Conservation (phyloP, 202 grass and related monocot genomes). For the Carex arenaria region DNA sequence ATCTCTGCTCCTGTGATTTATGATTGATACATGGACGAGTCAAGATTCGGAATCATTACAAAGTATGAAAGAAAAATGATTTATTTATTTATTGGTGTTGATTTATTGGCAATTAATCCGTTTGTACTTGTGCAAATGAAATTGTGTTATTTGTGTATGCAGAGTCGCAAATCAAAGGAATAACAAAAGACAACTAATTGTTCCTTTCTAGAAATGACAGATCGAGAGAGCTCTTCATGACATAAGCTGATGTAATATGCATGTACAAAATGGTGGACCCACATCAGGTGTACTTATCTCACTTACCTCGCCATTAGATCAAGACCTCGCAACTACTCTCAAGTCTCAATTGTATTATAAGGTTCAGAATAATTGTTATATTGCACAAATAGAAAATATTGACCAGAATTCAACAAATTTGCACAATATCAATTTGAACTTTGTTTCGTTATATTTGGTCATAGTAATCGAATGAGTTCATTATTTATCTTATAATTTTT, state of each 20-base stretch:
- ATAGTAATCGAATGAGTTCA: background rate
- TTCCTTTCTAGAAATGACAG: background rate
- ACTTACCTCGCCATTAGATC: slow-evolving; percentile 17
- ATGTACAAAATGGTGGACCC: background rate
- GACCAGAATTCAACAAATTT: background rate
- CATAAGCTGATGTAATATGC: slow-evolving; percentile 1
- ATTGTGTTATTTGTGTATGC: background rate
- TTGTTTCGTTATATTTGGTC: background rate
- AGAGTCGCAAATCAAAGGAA: background rate
- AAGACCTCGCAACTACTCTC: slow-evolving; percentile 27
- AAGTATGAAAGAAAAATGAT: background rate
- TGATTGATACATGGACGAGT: background rate
- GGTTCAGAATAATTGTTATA: background rate
- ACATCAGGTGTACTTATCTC: slow-evolving; percentile 19
- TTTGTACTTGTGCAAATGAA: background rate
- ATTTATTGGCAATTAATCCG: background rate
- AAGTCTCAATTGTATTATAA: background rate
- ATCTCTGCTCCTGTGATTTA: background rate
- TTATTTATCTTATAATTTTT: background rate
- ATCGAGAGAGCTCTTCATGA: background rate
- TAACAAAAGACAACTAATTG: background rate
- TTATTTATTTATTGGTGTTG: background rate
- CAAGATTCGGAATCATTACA: background rate
- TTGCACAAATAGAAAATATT: background rate
- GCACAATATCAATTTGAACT: background rate